Evolutionary conservation across 345 rosid species (phyloP).

Genomic region (Combretum micranthum): DNA sequence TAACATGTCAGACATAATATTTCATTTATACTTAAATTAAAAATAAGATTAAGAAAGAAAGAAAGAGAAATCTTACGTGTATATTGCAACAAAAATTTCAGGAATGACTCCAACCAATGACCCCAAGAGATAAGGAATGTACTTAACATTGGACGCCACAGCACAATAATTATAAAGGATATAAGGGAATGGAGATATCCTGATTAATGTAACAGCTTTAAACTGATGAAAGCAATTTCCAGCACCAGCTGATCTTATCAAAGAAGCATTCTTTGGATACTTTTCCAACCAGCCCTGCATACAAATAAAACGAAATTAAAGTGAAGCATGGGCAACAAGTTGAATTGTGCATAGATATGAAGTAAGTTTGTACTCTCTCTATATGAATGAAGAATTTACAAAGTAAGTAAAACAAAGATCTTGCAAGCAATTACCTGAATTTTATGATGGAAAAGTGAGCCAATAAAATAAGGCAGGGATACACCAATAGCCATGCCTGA

Average conservation of each 20-base stretch:
- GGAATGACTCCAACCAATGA: conserved; percentile 88
- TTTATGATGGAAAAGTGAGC: conserved; percentile 78
- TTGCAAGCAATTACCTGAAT: conserved; percentile 49
- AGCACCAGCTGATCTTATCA: conserved; percentile 83
- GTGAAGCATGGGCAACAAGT: background rate
- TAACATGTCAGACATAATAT: too few species aligned
- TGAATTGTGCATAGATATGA: background rate
- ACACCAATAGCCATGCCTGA: conserved; percentile 66
- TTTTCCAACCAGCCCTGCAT: conserved; percentile 81
- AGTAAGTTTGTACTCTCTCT: background rate
- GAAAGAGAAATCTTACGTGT: conserved; percentile 58
- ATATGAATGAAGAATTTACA: too few species aligned
- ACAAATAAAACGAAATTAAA: background rate
- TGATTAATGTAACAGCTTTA: conserved; percentile 76
- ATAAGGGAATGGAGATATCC: conserved; percentile 97
- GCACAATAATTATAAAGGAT: conserved; percentile 89
- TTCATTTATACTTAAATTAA: background rate
- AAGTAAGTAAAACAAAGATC: background rate
- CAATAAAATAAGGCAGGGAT: conserved; percentile 85
- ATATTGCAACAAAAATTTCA: conserved; percentile 78
- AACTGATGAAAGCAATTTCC: conserved; percentile 97
- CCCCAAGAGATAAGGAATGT: conserved; percentile 79
- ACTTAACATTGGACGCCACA: conserved; percentile 78
- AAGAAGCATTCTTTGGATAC: conserved; percentile 85
- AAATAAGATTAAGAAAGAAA: conserved; percentile 1